Evolutionary conservation across 2,329 filamentous ascomycete genomes (phyloP).

Genomic region (Alternaria postmessia): DNA sequence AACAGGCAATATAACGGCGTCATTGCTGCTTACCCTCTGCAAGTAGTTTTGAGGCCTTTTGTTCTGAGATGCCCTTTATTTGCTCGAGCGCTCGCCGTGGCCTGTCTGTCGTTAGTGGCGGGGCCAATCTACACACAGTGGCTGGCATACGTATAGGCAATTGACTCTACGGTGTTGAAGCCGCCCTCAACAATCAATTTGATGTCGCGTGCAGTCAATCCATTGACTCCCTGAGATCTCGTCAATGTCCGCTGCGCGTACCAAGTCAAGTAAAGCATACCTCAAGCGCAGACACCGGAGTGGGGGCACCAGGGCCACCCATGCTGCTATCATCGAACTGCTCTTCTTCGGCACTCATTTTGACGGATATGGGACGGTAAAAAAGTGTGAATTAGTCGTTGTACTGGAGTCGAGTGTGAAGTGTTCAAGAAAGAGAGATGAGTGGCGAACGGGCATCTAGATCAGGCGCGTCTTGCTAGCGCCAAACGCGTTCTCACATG

Average conservation of each 20-base stretch:
- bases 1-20: background rate
- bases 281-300: constrained; percentile 84
- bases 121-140: background rate
- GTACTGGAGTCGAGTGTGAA: background rate
- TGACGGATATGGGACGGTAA: constrained; percentile 4
- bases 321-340: constrained; percentile 74
- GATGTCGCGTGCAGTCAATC: constrained; percentile 93
- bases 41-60: constrained; percentile 91
- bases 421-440: constrained; percentile 9
- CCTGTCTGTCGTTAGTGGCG: constrained; percentile 52
- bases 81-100: constrained; percentile 82
- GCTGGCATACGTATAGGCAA: constrained; percentile 81
- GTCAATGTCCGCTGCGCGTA: constrained; percentile 7
- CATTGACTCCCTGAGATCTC: constrained; percentile 75
- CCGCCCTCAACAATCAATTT: constrained; percentile 91
- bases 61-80: constrained; percentile 97
- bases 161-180: constrained; percentile 92
- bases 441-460: constrained; percentile 23
- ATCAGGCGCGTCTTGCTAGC: constrained; percentile 25
- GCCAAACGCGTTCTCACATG: constrained; percentile 38
- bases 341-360: constrained; percentile 61
- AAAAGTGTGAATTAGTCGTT: background rate
- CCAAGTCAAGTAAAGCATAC: constrained; percentile 60
- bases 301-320: constrained; percentile 90
- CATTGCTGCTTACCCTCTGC: constrained; percentile 74